Percentiles rank a stretch among this genome's conserved stretches.
These are phyloP conservation scores for Stephanodiscus triporus DNA, from an alignment of 108 stramenopile genomes.

Conservation along the genomic window DNA sequence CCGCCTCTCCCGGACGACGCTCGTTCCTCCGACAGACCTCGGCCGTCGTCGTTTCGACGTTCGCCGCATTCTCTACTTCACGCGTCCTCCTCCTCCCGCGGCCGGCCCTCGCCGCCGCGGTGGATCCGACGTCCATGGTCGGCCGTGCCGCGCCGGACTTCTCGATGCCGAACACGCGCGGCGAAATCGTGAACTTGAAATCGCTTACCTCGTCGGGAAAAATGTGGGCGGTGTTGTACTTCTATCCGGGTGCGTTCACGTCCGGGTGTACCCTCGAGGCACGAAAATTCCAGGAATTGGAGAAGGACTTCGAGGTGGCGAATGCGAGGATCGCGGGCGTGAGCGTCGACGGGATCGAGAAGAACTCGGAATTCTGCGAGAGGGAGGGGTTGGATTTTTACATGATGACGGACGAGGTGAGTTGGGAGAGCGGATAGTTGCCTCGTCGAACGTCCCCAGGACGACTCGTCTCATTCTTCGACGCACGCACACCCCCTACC, in stretches of 20 bases:
- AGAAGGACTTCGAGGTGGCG: slow-evolving; percentile 47
- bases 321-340: slow-evolving; percentile 83
- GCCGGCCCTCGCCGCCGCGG: too few species aligned
- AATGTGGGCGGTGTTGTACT: slow-evolving; percentile 84
- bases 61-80: too few species aligned
- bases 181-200: slow-evolving; percentile 51
- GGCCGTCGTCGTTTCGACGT: too few species aligned
- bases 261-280: slow-evolving; percentile 85
- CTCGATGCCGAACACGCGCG: slow-evolving; percentile 70
- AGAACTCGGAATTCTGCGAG: slow-evolving; percentile 78
- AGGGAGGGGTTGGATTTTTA: slow-evolving; percentile 73
- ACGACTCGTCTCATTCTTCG: background rate
- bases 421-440: background rate
- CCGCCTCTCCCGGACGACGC: too few species aligned
- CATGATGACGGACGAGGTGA: slow-evolving; percentile 67
- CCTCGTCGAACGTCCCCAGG: background rate
- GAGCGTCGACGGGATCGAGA: slow-evolving; percentile 80
- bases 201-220: slow-evolving; percentile 29
- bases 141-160: slow-evolving; percentile 57
- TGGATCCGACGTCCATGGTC: background rate
- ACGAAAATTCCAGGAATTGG: slow-evolving; percentile 66
- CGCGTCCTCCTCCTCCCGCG: too few species aligned
- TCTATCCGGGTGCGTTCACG: slow-evolving; percentile 88
- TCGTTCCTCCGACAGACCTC: too few species aligned
- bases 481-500: background rate